Evolutionary conservation across 768 basidiomycete genomes (phyloP), one percentile per base, ranked within the genome.

Genomic region (Lenzites betulinus): DNA sequence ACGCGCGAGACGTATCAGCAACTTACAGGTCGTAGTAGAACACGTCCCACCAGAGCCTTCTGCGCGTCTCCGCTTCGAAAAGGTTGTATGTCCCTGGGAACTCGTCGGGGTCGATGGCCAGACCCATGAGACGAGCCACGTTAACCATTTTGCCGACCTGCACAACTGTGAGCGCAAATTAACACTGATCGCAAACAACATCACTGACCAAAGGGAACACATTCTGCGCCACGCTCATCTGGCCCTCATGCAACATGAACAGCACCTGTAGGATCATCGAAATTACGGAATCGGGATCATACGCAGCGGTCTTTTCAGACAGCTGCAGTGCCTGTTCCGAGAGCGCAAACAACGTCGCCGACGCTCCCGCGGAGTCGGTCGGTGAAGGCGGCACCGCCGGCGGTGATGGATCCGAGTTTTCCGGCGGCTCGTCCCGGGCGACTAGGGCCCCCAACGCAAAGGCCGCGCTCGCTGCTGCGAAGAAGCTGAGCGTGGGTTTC

Each of bases 41-140:
- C 12, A 91, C 78, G 53, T 90, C 87, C 91, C 91, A 93, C 89
- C 91, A 91, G 7, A 90, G 71, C 63, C 85, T 73, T 58, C 83
- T 71, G 55, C 85, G 73, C 50, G 78, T 73, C 71, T 83, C 82
- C 12, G 79, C 80, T 49, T 85, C 79, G 47, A 81, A 84, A 2
- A 82, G 71, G 44, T 65, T 76, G 64, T 80, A 82, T 66, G 70
- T 79, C 28, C 78, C 76, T 0, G 77, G 73, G 58, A 77, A 77
- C 60, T 82, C 82, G 61, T 83, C 83, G 0, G 85, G 83, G 64
- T 90, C 89, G 28, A 74, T 72, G 15, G 78, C 79, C 8, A 92
- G 77, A 1, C 87, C 88, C 77, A 90, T 83, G 57, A 75, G 76
- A 7, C 87, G 79, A 11, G 88, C 88, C 7, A 83, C 70, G 62